Evolutionary conservation across 1,139 yeast genomes (phyloP).

Genomic region (Geotrichum cucujoidarum): DNA sequence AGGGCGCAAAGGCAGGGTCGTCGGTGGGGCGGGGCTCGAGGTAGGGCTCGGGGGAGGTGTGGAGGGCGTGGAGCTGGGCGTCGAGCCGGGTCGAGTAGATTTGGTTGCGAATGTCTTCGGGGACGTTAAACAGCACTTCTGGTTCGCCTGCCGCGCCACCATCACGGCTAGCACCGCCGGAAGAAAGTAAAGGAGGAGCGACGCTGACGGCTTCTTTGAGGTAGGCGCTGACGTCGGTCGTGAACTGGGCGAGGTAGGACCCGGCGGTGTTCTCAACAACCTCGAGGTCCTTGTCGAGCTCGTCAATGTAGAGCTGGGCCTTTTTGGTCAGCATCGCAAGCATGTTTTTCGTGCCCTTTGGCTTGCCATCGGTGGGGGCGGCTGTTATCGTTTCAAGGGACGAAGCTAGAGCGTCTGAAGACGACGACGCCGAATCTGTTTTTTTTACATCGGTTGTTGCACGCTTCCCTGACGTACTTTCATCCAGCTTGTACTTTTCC

Average conservation of each 20-base stretch:
- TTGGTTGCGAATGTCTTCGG: constrained; percentile 36
- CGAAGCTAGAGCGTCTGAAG: background rate
- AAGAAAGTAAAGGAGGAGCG: constrained; percentile 31
- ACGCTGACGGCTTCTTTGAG: constrained; percentile 51
- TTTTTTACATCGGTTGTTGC: background rate
- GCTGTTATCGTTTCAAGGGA: constrained; percentile 8
- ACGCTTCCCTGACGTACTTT: background rate
- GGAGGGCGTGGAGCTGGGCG: constrained; percentile 52
- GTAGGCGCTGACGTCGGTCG: constrained; percentile 45
- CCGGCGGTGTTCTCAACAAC: constrained; percentile 62
- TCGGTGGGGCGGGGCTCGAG: constrained; percentile 23
- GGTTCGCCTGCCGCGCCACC: constrained; percentile 34
- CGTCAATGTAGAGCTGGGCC: constrained; percentile 58
- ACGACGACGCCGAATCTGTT: background rate
- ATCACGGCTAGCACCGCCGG: constrained; percentile 16
- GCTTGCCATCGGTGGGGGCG: background rate
- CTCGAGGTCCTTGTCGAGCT: constrained; percentile 63
- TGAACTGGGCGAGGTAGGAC: constrained; percentile 51
- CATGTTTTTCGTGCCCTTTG: constrained; percentile 28
- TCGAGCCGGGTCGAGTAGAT: constrained; percentile 52
- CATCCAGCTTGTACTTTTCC: constrained; percentile 30
- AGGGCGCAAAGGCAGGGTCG: constrained; percentile 37
- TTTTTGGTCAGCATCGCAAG: constrained; percentile 38
- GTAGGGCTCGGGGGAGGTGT: constrained; percentile 47
- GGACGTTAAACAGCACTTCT: constrained; percentile 44